phyloP scores from a whole-genome alignment of 768 basidiomycete species.

The Leucogyrophana mollusca region DNA sequence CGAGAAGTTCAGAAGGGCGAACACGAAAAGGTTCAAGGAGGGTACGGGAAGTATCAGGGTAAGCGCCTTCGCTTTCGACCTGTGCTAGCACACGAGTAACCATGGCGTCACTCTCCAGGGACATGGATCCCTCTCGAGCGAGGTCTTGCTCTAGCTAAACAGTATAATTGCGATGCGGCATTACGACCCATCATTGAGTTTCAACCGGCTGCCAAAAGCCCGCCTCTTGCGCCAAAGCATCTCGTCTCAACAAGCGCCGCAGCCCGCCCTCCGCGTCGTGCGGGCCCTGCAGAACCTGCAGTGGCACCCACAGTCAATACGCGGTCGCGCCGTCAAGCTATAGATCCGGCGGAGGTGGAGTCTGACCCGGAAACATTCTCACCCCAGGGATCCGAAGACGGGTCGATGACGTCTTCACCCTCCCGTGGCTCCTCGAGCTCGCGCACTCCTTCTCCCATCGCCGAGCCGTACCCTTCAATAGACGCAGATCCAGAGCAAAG shows the following conservation, averaged over 20 bases:
- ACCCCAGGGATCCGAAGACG: constrained; percentile 79
- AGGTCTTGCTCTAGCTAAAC: constrained; percentile 80
- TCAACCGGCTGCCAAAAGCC: constrained; percentile 83
- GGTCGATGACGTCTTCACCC: constrained; percentile 87
- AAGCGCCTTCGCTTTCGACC: constrained; percentile 19
- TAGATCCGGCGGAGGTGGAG: constrained; percentile 50
- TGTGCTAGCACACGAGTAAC: constrained; percentile 1
- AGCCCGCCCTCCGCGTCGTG: constrained; percentile 26
- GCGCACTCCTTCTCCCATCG: constrained; percentile 90
- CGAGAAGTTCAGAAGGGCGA: constrained; percentile 98
- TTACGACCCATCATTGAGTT: constrained; percentile 95
- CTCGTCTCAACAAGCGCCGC: constrained; percentile 68
- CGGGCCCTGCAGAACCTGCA: constrained; percentile 16
- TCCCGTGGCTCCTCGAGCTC: constrained; percentile 85
- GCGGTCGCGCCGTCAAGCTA: constrained; percentile 54
- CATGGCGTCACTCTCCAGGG: constrained; percentile 52
- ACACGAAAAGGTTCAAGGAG: constrained; percentile 99
- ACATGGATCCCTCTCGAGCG: constrained; percentile 98
- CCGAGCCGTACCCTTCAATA: constrained; percentile 36
- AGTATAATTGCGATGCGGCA: constrained; percentile 87
- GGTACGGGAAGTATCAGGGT: constrained; percentile 99
- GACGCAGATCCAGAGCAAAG: constrained; percentile 18
- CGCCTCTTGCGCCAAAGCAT: constrained; percentile 96
- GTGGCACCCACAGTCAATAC: constrained; percentile 38
- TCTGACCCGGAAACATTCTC: constrained; percentile 66